A percentile compares a stretch with the other conserved stretches of the same genome.
These are phyloP conservation scores for Populus hybrid DNA, from an alignment of 441 rosid species.

Conservation along the genomic window DNA sequence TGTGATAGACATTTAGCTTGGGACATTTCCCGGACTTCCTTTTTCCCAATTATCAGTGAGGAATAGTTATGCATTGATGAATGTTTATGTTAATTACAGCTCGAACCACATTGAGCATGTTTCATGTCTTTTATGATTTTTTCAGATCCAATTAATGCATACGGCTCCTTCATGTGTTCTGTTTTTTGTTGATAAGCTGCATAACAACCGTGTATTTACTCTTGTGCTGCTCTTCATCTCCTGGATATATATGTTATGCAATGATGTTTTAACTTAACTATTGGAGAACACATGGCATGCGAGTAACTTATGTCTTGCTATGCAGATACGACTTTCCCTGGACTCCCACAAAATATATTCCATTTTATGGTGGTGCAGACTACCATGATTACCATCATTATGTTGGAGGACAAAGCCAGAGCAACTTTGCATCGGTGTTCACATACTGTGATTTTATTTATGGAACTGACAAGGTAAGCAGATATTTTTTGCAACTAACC, in stretches of 20 bases:
- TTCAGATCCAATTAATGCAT: not conserved
- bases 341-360: constrained; percentile 65
- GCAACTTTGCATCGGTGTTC: constrained; percentile 82
- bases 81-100: not conserved
- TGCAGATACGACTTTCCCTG: constrained; percentile 75
- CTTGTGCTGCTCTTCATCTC: constrained; percentile 1
- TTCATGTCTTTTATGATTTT: not conserved
- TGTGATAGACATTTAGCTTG: not conserved
- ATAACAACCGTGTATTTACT: not conserved
- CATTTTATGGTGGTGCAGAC: constrained; percentile 81
- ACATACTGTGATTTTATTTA: constrained; percentile 76
- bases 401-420: too few species aligned
- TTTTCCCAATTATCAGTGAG: not conserved
- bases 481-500: not conserved
- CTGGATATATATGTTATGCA: constrained; percentile 7
- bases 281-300: not conserved
- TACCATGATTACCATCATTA: constrained; percentile 24
- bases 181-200: constrained; percentile 1
- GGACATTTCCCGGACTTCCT: not conserved
- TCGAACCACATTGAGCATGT: not conserved
- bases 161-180: not conserved
- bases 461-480: constrained; percentile 70
- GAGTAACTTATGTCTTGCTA: constrained; percentile 8
- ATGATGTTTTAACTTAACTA: not conserved
- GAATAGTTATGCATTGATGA: not conserved